Conservation (phyloP, 2,329 filamentous ascomycete genomes). For the Scedosporium boydii region DNA sequence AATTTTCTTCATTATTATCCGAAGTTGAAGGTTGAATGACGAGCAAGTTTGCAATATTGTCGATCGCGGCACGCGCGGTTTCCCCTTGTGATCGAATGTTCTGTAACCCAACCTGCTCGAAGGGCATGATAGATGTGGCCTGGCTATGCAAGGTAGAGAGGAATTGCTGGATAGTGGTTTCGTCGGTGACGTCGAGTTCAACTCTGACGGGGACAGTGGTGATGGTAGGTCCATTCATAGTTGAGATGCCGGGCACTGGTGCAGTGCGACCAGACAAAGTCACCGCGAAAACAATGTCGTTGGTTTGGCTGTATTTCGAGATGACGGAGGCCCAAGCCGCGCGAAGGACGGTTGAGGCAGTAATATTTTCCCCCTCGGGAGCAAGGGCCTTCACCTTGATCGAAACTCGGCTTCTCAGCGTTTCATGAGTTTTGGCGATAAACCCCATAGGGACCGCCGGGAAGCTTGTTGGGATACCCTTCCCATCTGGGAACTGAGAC, state of each 20-base stretch:
- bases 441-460: too few relatives aligned
- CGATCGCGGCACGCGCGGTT: background rate
- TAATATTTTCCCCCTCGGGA: background rate
- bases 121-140: conserved; percentile 16
- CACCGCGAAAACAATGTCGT: conserved; percentile 15
- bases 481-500: too few relatives aligned
- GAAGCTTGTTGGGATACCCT: too few relatives aligned
- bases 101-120: conserved; percentile 21
- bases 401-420: too few relatives aligned
- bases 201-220: conserved; percentile 12
- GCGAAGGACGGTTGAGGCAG: background rate
- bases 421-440: too few relatives aligned
- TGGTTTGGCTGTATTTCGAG: conserved; percentile 10
- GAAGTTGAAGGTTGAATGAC: background rate
- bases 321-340: conserved; percentile 15
- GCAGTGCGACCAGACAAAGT: conserved; percentile 15
- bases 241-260: conserved; percentile 11
- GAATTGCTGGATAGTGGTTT: background rate
- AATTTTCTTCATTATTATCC: background rate
- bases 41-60: background rate
- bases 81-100: conserved; percentile 15
- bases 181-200: background rate
- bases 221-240: conserved; percentile 12
- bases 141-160: conserved; percentile 17
- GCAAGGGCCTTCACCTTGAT: too few relatives aligned